A percentile compares a stretch with the other conserved stretches of the same genome.
Evolutionary conservation across 2,329 filamentous ascomycete genomes (phyloP).

Genomic region (Epichloe brachyelytri): DNA sequence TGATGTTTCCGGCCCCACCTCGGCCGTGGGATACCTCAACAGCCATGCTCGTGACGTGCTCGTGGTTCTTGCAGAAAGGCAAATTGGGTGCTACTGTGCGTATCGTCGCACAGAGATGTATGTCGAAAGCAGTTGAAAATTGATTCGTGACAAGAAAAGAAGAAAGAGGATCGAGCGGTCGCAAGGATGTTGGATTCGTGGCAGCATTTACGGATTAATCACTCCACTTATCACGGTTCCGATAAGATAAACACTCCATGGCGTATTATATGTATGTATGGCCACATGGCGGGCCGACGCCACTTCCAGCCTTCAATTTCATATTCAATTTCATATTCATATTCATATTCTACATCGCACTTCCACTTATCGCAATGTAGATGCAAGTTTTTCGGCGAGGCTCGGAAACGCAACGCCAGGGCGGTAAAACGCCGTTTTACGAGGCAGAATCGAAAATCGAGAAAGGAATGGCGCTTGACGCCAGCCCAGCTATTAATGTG

Average conservation of each 20-base stretch:
- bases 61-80: background rate
- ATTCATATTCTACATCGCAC: background rate
- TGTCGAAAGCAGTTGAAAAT: too few species aligned
- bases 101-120: too few species aligned
- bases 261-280: too few species aligned
- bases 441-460: conserved; percentile 22
- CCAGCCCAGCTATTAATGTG: background rate
- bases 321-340: too few species aligned
- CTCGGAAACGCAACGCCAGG: conserved; percentile 3
- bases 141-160: background rate
- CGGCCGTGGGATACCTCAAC: conserved; percentile 46
- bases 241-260: background rate
- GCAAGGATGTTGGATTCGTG: background rate
- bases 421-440: conserved; percentile 15
- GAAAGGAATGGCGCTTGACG: background rate
- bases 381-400: background rate
- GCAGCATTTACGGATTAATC: background rate
- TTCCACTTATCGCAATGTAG: background rate
- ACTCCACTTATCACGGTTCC: background rate
- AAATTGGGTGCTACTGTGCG: too few species aligned
- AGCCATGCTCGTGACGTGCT: conserved; percentile 13
- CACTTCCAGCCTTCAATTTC: background rate
- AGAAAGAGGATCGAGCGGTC: background rate
- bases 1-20: conserved; percentile 50
- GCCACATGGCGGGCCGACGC: background rate